These are phyloP conservation scores for Candida silvicultrix DNA, from an alignment of 805 yeast genomes.

Conservation along the genomic window DNA sequence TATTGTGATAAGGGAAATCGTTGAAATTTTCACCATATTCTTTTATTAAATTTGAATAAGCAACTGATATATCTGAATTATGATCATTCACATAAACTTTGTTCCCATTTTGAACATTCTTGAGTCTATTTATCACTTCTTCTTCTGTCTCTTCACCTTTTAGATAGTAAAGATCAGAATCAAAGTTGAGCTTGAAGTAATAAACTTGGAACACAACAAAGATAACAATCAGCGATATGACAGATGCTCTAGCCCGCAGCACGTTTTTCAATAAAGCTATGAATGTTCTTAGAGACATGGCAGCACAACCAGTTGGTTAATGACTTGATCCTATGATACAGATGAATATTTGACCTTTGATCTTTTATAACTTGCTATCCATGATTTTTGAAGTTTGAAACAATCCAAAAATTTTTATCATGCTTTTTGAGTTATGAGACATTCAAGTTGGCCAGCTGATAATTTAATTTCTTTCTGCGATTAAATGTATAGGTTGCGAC, in stretches of 20 bases:
- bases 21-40: not conserved
- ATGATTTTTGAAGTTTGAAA: too few species aligned
- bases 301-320: not conserved
- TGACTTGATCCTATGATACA: too few species aligned
- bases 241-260: not conserved
- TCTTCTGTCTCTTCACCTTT: not conserved
- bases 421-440: too few species aligned
- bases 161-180: not conserved
- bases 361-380: too few species aligned
- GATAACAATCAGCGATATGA: not conserved
- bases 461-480: too few species aligned
- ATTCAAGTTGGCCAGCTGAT: too few species aligned
- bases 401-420: too few species aligned
- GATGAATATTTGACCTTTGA: too few species aligned
- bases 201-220: not conserved
- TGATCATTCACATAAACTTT: conserved; percentile 1
- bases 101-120: not conserved
- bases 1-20: conserved; percentile 10
- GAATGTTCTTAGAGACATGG: not conserved
- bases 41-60: not conserved
- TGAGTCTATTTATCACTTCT: not conserved
- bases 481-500: too few species aligned
- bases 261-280: not conserved
- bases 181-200: not conserved
- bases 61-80: not conserved